A percentile compares a stretch with the other conserved stretches of the same genome.
Conservation (phyloP, 2,329 filamentous ascomycete species). For the Hymenoscyphus fraxineus region DNA sequence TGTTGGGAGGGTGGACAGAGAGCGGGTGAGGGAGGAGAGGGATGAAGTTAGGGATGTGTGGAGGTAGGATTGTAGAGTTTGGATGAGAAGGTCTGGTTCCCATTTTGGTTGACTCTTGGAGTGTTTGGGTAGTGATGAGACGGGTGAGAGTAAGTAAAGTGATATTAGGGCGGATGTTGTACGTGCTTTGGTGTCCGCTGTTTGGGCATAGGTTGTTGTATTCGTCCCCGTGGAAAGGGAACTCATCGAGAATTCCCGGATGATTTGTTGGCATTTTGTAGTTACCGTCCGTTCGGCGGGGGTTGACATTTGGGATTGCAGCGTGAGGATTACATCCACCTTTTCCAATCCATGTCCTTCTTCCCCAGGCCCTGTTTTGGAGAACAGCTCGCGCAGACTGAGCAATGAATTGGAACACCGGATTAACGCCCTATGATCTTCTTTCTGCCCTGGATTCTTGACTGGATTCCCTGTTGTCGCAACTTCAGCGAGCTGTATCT, state of each 20-base stretch:
- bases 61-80: constrained; percentile 76
- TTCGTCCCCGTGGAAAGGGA: constrained; percentile 44
- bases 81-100: constrained; percentile 66
- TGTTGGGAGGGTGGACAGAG: constrained; percentile 73
- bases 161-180: constrained; percentile 71
- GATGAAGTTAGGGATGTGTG: constrained; percentile 77
- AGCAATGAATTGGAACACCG: constrained; percentile 77
- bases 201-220: constrained; percentile 56
- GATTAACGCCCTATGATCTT: constrained; percentile 77
- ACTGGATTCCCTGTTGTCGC: constrained; percentile 32
- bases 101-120: constrained; percentile 46
- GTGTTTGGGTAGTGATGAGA: constrained; percentile 44
- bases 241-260: constrained; percentile 80
- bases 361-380: constrained; percentile 62
- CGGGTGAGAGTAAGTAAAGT: constrained; percentile 78
- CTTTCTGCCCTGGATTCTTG: constrained; percentile 40
- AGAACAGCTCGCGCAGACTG: constrained; percentile 68
- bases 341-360: constrained; percentile 74
- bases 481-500: constrained; percentile 77
- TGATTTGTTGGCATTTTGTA: constrained; percentile 69
- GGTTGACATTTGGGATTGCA: constrained; percentile 65
- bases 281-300: constrained; percentile 73
- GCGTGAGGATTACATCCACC: constrained; percentile 66
- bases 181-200: constrained; percentile 70
- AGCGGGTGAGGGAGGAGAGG: constrained; percentile 67